phyloP scores from a whole-genome alignment of 2,329 filamentous ascomycete genomes.

The Balansia obtecta region DNA sequence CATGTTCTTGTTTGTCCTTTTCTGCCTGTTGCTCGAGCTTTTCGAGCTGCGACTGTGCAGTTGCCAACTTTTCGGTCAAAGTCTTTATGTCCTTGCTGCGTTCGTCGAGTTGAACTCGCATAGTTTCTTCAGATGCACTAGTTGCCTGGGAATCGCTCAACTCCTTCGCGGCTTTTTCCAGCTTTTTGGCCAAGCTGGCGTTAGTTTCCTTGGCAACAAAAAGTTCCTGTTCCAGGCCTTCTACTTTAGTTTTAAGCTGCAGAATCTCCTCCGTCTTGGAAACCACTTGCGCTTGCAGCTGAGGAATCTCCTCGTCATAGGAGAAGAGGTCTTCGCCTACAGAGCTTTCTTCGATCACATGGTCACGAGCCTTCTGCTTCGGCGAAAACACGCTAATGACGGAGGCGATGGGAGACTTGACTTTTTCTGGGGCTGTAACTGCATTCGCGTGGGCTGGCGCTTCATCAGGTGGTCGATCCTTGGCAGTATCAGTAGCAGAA shows the following conservation, averaged over 20 bases:
- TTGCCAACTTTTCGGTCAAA: slow-evolving; percentile 35
- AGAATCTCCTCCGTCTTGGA: slow-evolving; percentile 60
- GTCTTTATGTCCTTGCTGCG: slow-evolving; percentile 35
- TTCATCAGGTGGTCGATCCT: slow-evolving; percentile 18
- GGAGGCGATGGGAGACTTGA: slow-evolving; percentile 34
- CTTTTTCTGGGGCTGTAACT: slow-evolving; percentile 14
- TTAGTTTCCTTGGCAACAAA: slow-evolving; percentile 59
- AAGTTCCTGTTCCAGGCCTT: slow-evolving; percentile 56
- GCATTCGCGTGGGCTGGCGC: slow-evolving; percentile 5
- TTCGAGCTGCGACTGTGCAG: slow-evolving; percentile 31
- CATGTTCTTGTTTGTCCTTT: slow-evolving; percentile 19
- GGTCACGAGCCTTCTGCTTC: slow-evolving; percentile 26
- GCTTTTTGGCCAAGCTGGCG: slow-evolving; percentile 49
- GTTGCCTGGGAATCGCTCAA: slow-evolving; percentile 36
- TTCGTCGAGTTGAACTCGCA: slow-evolving; percentile 38
- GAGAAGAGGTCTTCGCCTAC: slow-evolving; percentile 73
- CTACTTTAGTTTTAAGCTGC: slow-evolving; percentile 56
- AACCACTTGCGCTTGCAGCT: slow-evolving; percentile 63
- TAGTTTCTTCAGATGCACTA: slow-evolving; percentile 26
- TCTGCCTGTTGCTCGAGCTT: slow-evolving; percentile 26
- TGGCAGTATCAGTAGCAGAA: slow-evolving; percentile 18
- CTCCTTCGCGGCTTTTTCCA: slow-evolving; percentile 56
- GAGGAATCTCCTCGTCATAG: slow-evolving; percentile 75
- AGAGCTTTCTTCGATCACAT: slow-evolving; percentile 14
- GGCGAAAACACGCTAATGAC: slow-evolving; percentile 38